Base-by-base conservation (phyloP, 2,329 filamentous ascomycete genomes). In the Xylaria arbuscula region DNA sequence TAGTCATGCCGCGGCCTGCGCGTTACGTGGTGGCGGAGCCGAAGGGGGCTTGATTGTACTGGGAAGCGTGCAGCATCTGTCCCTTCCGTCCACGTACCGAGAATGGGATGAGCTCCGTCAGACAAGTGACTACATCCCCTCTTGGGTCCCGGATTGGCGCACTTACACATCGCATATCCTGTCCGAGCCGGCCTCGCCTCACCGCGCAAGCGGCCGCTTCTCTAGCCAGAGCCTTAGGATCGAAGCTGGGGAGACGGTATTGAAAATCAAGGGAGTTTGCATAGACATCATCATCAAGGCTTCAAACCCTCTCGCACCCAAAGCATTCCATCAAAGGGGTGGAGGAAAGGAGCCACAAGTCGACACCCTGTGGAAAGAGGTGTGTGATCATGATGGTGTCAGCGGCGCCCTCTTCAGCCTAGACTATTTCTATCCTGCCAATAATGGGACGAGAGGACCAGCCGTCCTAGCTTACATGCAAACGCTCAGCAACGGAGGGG, bases 391-490 rank as follows among this genome's bases (percentile, higher is more conserved):
- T 24, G 22, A 28, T 24, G 19, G 47, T 2, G 5, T 28, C 22
- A 28, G 11, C 24, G 1, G 19, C 19, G 9, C 19, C 47, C 19
- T 24, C 40, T 38, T 50, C 19, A 50, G n/a, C 13, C 57, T 60
- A 22, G n/a, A 34, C 5, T 42, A 59, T 6, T 6, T 3, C 3
- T 48, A 59, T 34, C 28, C 45, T 3, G 22, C 13, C 45, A 6
- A 48, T 19, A 48, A 9, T 11, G 45, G 19, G n/a, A 22, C 7
- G 13, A 28, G 57, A 2, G 13, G 28, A 17, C 0, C 42, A 8
- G 57, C 22, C 10, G 32, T 50, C 42, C n/a, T 60, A 2, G 57
- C 45, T 2, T 48, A 22, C 15, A 60, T 60, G 57, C 57, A 60
- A 17, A 60, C 42, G 17, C 57, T 60, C 2, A 50, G 57, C 24